Evolutionary conservation across 768 basidiomycete species (phyloP).

Genomic region (Tricholoma sp.): DNA sequence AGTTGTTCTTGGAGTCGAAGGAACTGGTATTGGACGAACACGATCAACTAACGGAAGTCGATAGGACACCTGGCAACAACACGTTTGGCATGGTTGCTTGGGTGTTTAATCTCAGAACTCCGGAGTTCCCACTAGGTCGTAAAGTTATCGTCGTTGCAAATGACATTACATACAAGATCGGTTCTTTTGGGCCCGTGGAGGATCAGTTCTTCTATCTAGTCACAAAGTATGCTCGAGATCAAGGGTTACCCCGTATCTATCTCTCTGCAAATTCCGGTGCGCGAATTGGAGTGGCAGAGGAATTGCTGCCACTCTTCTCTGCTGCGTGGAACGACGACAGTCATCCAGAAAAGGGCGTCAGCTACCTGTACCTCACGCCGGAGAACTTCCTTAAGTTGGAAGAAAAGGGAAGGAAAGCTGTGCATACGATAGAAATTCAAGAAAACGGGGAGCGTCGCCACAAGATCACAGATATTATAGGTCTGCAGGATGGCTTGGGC

Average conservation of each 20-base stretch:
- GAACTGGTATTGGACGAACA: constrained; percentile 95
- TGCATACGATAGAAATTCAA: constrained; percentile 80
- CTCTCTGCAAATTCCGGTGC: constrained; percentile 99
- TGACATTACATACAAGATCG: constrained; percentile 98
- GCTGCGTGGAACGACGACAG: constrained; percentile 82
- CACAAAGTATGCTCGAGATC: constrained; percentile 85
- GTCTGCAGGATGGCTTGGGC: constrained; percentile 94
- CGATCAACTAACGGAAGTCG: constrained; percentile 85
- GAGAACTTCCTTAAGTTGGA: constrained; percentile 87
- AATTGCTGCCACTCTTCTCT: constrained; percentile 81
- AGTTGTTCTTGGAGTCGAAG: constrained; percentile 72
- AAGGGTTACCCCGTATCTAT: constrained; percentile 92
- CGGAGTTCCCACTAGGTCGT: constrained; percentile 88
- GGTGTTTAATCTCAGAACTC: constrained; percentile 89
- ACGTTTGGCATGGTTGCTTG: constrained; percentile 97
- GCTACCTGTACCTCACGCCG: constrained; percentile 92
- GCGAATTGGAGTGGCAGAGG: constrained; percentile 93
- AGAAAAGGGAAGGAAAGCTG: constrained; percentile 74
- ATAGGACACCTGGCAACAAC: constrained; percentile 90
- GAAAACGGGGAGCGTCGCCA: constrained; percentile 83
- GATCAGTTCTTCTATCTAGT: constrained; percentile 97
- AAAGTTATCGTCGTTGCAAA: constrained; percentile 89
- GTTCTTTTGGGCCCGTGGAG: constrained; percentile 93
- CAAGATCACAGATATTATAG: constrained; percentile 96
- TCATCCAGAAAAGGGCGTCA: constrained; percentile 91